A percentile compares a stretch with the other conserved stretches of the same genome.
Evolutionary conservation across 176 grass and related monocot genomes (phyloP).

Genomic region (Stipa capillata): DNA sequence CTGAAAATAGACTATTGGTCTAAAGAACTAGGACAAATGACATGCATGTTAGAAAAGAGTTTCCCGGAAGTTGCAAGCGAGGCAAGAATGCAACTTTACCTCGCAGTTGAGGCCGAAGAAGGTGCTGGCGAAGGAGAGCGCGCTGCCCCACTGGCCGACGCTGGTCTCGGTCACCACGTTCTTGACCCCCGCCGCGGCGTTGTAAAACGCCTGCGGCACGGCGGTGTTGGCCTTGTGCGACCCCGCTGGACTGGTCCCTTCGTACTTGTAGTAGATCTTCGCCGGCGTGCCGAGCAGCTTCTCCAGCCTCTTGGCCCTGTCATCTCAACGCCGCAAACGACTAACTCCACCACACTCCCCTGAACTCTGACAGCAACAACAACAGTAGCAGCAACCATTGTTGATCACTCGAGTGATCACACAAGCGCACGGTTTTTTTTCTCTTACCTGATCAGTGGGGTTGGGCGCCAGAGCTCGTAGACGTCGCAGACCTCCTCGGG

Average conservation of each 20-base stretch:
- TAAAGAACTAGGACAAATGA: too few species aligned
- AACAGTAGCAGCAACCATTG: too few species aligned
- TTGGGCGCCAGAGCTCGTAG: conserved; percentile 83
- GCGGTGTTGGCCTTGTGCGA: conserved; percentile 97
- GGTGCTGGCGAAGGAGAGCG: conserved; percentile 86
- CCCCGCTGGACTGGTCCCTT: conserved; percentile 87
- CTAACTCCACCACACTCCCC: neutral
- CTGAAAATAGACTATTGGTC: too few species aligned
- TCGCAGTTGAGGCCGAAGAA: conserved; percentile 86
- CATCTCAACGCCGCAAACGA: neutral
- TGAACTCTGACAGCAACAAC: too few species aligned
- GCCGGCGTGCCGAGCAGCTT: conserved; percentile 74
- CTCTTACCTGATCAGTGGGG: conserved; percentile 67
- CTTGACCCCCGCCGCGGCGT: conserved; percentile 69
- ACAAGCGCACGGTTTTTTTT: neutral
- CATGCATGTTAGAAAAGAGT: too few species aligned
- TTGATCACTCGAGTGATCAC: neutral
- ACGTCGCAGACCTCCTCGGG: conserved; percentile 76
- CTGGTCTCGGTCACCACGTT: conserved; percentile 89
- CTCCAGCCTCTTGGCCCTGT: conserved; percentile 81
- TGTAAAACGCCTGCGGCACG: conserved; percentile 91
- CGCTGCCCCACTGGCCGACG: conserved; percentile 93
- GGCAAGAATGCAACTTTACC: neutral
- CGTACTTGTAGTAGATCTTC: conserved; percentile 99
- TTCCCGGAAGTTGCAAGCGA: neutral